These are phyloP conservation scores for Papiliotrema nemorosa DNA, from an alignment of 1,284 basidiomycete genomes.

Conservation along the genomic window DNA sequence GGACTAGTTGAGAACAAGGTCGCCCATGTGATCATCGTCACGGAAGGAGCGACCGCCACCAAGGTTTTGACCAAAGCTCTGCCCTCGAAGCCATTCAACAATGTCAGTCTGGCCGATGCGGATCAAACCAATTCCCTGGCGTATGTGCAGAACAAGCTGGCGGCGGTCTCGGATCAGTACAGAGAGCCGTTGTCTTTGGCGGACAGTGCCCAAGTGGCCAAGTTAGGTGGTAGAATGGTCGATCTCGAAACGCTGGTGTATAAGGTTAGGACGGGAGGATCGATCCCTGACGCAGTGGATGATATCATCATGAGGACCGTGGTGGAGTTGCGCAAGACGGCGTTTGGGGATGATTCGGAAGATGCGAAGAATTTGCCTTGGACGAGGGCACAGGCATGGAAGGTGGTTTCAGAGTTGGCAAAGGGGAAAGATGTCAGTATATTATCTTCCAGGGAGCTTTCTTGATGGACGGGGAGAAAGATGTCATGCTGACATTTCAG, in stretches of 20 bases:
- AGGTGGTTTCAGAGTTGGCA: constrained; percentile 70
- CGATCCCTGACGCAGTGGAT: constrained; percentile 75
- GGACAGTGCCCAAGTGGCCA: constrained; percentile 61
- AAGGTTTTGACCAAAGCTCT: constrained; percentile 84
- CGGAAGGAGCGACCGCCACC: constrained; percentile 82
- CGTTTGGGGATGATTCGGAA: constrained; percentile 86
- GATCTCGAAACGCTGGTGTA: constrained; percentile 62
- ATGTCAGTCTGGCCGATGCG: constrained; percentile 77
- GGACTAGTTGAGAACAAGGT: constrained; percentile 74
- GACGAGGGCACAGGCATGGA: constrained; percentile 86
- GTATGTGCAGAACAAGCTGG: constrained; percentile 76
- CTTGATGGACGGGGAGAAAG: not conserved
- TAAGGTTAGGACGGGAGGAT: constrained; percentile 73
- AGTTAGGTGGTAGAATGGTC: constrained; percentile 80
- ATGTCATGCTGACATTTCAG: constrained; percentile 48
- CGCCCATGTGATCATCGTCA: constrained; percentile 88
- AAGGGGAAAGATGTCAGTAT: constrained; percentile 63
- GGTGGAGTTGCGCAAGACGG: constrained; percentile 80
- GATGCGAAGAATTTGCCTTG: constrained; percentile 80
- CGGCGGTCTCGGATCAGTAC: constrained; percentile 10
- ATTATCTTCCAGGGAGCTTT: too few species aligned
- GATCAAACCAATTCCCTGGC: constrained; percentile 72
- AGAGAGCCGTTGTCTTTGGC: constrained; percentile 35
- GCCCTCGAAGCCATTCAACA: constrained; percentile 77
- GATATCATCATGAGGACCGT: constrained; percentile 79